A percentile compares a stretch with the other conserved stretches of the same genome.
phyloP scores from a whole-genome alignment of 306 rosid species.

The Corylus heterophylla region DNA sequence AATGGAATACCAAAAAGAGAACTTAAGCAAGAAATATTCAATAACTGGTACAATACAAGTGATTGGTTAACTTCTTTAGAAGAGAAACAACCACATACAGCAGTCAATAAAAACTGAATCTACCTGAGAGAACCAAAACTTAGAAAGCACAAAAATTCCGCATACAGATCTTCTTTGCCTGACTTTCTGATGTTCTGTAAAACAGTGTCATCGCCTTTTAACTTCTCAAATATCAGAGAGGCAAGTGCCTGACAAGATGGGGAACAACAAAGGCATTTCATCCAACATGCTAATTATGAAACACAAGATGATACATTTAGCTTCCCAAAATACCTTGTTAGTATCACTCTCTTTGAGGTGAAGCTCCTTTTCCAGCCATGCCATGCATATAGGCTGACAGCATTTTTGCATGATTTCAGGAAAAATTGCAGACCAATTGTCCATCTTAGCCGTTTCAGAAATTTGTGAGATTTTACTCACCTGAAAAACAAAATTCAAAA shows the following conservation, averaged over 20 bases:
- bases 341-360: slow-evolving; percentile 41
- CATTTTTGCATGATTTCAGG: slow-evolving; percentile 59
- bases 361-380: slow-evolving; percentile 82
- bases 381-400: slow-evolving; percentile 54
- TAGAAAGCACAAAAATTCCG: slow-evolving; percentile 79
- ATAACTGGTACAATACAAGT: neutral
- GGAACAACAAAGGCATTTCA: slow-evolving; percentile 22
- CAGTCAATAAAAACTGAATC: slow-evolving; percentile 22
- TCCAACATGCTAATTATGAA: slow-evolving; percentile 18
- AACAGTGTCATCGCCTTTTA: slow-evolving; percentile 57
- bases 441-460: slow-evolving; percentile 38
- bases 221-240: slow-evolving; percentile 58
- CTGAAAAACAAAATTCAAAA: slow-evolving; percentile 42
- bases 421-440: slow-evolving; percentile 52
- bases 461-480: slow-evolving; percentile 54
- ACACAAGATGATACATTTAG: slow-evolving; percentile 11
- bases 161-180: slow-evolving; percentile 90
- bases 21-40: neutral
- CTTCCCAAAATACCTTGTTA: slow-evolving; percentile 51
- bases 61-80: slow-evolving; percentile 7
- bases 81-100: neutral
- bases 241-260: slow-evolving; percentile 51
- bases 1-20: neutral
- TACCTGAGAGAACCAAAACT: slow-evolving; percentile 77
- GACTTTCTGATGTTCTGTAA: slow-evolving; percentile 68